Base-by-base conservation (phyloP, 495 filamentous ascomycete genomes). In the Choiromyces venosus region DNA sequence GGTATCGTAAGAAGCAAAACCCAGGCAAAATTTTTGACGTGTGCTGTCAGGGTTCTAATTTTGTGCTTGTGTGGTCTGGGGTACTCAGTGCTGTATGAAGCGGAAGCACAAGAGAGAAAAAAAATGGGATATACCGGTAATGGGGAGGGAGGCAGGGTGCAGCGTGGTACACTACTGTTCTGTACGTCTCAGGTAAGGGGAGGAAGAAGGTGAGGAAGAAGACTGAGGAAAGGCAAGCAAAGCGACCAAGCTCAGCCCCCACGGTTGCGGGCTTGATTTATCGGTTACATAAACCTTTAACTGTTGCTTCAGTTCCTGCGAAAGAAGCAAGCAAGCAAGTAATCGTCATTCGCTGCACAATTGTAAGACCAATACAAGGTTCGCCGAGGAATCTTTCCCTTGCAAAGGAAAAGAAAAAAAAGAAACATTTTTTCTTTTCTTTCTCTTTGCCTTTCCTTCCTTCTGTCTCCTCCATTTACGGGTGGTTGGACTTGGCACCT, bases 211-310 rank as follows among this genome's bases (percentile, higher is more conserved):
- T 29, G 25, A 16, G 33, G 39, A 16, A 61, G 39, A 4, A 40
- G 40, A 42, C 5, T 18, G 12, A 52, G 52, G n/a, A 56, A 29
- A 12, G 8, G 52, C 25, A 61, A 33, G 12, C 25, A 61, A 29
- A 12, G 52, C 14, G 14, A 29, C n/a, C 46, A 29, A 12, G 14
- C 52, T 61, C 52, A 61, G 52, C 52, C 52, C 52, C 52, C 21
- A 25, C 46, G 7, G n/a, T 25, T 52, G 46, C n/a, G 1, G 25
- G 52, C 25, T 10, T 16, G 52, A 16, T 33, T 61, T 29, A 56
- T 56, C 46, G 46, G n/a, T 56, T 56, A 56, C 46, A 56, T 56
- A 61, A 61, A 61, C 29, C 25, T 61, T 61, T 61, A 33, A 61
- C 52, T 10, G 52, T 7, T n/a, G 1, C 46, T 56, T 29, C 46